phyloP scores from a whole-genome alignment of 139 green algal genomes.

The Volvox africanus region DNA sequence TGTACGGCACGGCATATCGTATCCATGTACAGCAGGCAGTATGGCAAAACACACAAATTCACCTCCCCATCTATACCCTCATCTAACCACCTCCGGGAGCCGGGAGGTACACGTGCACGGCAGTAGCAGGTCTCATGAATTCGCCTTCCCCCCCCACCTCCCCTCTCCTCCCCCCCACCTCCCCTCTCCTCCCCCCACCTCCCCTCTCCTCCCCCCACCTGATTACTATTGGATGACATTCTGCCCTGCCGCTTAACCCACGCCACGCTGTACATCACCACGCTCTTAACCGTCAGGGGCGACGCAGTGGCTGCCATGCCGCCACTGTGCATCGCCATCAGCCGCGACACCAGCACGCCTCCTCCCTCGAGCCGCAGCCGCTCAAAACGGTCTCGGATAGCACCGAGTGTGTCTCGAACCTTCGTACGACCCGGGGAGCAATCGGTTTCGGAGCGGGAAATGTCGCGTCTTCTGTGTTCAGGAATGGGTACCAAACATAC shows the following conservation, averaged over 20 bases:
- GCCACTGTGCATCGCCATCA: background rate
- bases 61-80: background rate
- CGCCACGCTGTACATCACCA: conserved; percentile 59
- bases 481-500: too few relatives aligned
- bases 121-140: too few relatives aligned
- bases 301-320: background rate
- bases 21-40: background rate
- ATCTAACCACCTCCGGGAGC: background rate
- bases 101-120: too few relatives aligned
- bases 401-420: conserved; percentile 80
- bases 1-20: background rate
- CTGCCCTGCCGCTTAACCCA: conserved; percentile 58
- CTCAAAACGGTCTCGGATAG: conserved; percentile 68
- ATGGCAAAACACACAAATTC: background rate
- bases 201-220: conserved; percentile 67
- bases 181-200: background rate
- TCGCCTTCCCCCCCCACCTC: too few relatives aligned
- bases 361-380: conserved; percentile 62
- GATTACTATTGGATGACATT: conserved; percentile 84
- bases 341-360: conserved; percentile 24
- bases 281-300: conserved; percentile 44
- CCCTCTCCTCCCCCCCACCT: too few relatives aligned
- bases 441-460: too few relatives aligned
- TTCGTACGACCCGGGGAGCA: conserved; percentile 39
- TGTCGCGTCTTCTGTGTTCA: too few relatives aligned